Base-by-base conservation (phyloP, 306 rosid genomes). In the Quercus cerris region DNA sequence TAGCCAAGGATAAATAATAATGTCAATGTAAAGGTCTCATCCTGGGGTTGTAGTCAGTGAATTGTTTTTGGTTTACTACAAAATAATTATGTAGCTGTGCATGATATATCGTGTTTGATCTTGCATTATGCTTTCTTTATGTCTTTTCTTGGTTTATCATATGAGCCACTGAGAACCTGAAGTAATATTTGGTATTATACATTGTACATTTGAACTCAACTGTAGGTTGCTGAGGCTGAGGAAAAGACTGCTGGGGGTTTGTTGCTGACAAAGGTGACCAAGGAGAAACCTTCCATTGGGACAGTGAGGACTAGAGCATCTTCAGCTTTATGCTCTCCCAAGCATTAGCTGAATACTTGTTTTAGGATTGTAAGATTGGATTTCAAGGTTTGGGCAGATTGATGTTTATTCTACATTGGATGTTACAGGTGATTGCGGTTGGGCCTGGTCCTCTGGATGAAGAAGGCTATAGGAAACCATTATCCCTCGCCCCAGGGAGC, bases 231-330 rank as follows among this genome's bases (percentile, higher is more conserved):
- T 6, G 97, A 80, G 61, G 94, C 92, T 0, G 97, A 96, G 89
- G 91, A 85, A 56, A 96, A 86, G 84, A 96, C 99, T n/a, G 84
- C 97, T 1, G 97, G 98, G 62, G 99, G 97, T 52, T 81, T 96
- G 90, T 84, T 91, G 87, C 89, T 96, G 74, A 93, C 98, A 3
- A 94, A 91, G 83, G 89, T 90, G 67, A 55, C 89, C 44, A 93
- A 96, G 87, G 93, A 96, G 81, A 96, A 91, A 38, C 97, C 98
- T 30, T 96, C 99, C 17, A 75, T 89, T 61, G 98, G 99, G 80
- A 88, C 91, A 28, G 98, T 95, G 66, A 85, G 81, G 20, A 61
- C 75, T 46, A 7, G 5, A 62, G 69, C 57, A 35, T 0, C 19
- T 1, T 30, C 1, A 6, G 25, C 13, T 70, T 68, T 11, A 17